Base-by-base conservation (phyloP, 2,329 filamentous ascomycete species). In the Penicillium brasilianum region DNA sequence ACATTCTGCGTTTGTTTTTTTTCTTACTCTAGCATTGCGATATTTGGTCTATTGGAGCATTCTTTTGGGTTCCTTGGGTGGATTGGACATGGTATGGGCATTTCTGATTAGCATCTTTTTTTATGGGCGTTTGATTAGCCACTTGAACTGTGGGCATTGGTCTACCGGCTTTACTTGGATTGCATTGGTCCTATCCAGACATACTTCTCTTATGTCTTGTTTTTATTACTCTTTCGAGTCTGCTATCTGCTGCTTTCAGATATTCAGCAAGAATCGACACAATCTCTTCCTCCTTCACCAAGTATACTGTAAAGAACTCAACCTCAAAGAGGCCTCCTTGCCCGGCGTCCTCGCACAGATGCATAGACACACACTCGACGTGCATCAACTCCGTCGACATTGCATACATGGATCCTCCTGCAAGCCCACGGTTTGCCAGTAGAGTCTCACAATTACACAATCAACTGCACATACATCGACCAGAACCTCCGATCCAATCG, bases 401-500 rank as follows among this genome's bases (percentile, higher is more conserved):
- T 22, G 8, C 34, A 5, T 28, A 34, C 34, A 22, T 53, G 34
- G 10, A 34, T 39, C 10, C 18, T 53, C 14, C 13, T 8, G 39
- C 13, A 13, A 36, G 2, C 50, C 36, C 32, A 37, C 50, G 20
- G 32, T 53, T 37, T 20, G 36, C 18, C 32, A 37, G 14, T n/a
- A 8, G 11, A 5, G 34, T 53, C 39, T n/a, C 32, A 39, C 50
- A 16, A 28, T 53, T 32, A 25, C 44, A 30, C 25, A 28, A n/a
- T 7, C 44, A 39, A 13, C 50, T 22, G 50, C 50, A 53, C 39
- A 4, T 9, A 14, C 50, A 37, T 25, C 34, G 13, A 4, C 0
- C 32, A 39, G 36, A 53, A 39, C 50, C 50, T 53, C 50, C 34
- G 50, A 53, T 53, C 32, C 50, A 37, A 37, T 53, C 50, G 50